Conservation (phyloP, 257 asterid genomes). For the Cinchona pubescens region DNA sequence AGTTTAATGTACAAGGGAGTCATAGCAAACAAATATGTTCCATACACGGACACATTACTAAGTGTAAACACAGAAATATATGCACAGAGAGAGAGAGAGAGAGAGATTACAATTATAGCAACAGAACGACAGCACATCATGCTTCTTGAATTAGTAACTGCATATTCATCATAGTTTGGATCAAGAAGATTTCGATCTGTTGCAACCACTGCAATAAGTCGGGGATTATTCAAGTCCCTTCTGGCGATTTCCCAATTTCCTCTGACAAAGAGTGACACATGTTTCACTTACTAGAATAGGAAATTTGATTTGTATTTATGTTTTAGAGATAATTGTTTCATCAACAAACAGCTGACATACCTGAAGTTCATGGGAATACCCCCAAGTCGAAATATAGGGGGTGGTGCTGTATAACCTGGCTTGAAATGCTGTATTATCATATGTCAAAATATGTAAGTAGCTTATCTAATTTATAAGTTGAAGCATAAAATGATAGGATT, state of each 20-base stretch:
- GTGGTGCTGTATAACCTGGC: constrained; percentile 96
- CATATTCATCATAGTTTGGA: constrained; percentile 57
- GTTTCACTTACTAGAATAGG: constrained; percentile 2
- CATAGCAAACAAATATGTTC: neutral
- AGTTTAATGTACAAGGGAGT: neutral
- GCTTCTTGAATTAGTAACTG: constrained; percentile 63
- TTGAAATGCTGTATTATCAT: constrained; percentile 57
- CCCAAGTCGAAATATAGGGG: constrained; percentile 71
- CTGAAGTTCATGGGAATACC: constrained; percentile 81
- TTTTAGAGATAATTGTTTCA: neutral
- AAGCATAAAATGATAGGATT: neutral
- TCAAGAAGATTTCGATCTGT: constrained; percentile 52
- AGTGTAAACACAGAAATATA: neutral
- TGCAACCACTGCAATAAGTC: constrained; percentile 72
- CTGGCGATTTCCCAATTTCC: constrained; percentile 92
- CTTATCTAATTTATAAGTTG: neutral
- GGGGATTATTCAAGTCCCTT: constrained; percentile 67
- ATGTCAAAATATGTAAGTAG: neutral
- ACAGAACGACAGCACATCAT: constrained; percentile 69
- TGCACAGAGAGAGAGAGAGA: constrained; percentile 18
- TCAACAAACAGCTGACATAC: constrained; percentile 30
- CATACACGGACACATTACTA: neutral
- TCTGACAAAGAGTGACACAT: constrained; percentile 40
- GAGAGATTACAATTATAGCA: constrained; percentile 65
- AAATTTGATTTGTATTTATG: neutral